Conservation (phyloP, 1,284 basidiomycete species). For the Pulchroboletus neoregius region DNA sequence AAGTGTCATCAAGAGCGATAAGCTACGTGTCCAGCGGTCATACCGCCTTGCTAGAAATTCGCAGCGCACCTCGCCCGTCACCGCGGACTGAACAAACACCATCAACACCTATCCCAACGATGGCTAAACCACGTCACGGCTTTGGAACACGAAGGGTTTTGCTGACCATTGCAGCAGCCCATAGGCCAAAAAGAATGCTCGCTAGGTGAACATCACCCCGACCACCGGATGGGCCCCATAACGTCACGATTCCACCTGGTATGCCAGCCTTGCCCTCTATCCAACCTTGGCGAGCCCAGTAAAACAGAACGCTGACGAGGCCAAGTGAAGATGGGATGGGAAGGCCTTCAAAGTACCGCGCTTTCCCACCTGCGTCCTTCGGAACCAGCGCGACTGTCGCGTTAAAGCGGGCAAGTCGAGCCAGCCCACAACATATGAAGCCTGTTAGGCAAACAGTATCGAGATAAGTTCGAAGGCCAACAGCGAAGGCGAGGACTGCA, state of each 20-base stretch:
- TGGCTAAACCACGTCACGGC: constrained; percentile 35
- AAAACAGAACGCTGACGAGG: constrained; percentile 78
- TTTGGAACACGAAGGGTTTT: constrained; percentile 90
- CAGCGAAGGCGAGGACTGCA: constrained; percentile 84
- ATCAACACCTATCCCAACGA: neutral
- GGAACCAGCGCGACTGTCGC: constrained; percentile 95
- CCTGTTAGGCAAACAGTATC: constrained; percentile 85
- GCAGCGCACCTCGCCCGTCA: constrained; percentile 6
- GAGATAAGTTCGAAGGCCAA: constrained; percentile 86
- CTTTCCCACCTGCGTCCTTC: constrained; percentile 83
- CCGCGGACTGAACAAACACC: neutral
- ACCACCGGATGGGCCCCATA: constrained; percentile 72
- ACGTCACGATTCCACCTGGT: constrained; percentile 66
- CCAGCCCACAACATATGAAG: constrained; percentile 96
- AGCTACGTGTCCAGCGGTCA: constrained; percentile 1
- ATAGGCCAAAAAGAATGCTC: constrained; percentile 68
- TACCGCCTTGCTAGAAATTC: neutral
- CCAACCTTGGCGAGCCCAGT: constrained; percentile 82
- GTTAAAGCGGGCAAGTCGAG: constrained; percentile 96
- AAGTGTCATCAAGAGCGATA: constrained; percentile 9
- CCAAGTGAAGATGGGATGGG: constrained; percentile 91
- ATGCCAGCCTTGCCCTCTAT: constrained; percentile 73
- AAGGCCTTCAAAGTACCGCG: constrained; percentile 94
- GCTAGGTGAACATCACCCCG: constrained; percentile 78
- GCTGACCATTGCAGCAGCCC: constrained; percentile 94